phyloP scores from a whole-genome alignment of 129 eudicot species.

The Chrysanthemum makinoi region DNA sequence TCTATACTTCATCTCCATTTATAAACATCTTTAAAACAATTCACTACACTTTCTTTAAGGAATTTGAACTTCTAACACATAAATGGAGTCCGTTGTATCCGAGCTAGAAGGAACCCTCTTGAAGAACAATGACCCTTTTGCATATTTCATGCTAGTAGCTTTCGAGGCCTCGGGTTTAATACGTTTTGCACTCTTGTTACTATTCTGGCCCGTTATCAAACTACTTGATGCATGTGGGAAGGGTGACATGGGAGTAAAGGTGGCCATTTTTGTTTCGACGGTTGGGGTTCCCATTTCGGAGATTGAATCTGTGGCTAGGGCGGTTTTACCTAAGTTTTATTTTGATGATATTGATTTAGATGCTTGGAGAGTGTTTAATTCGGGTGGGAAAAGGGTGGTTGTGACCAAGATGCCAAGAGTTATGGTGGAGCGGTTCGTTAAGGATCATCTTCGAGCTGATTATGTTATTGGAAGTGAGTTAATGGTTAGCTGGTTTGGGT shows the following conservation, averaged over 20 bases:
- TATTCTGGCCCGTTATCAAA: slow-evolving; percentile 60
- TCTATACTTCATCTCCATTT: slow-evolving; percentile 10
- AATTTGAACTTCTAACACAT: too few relatives aligned
- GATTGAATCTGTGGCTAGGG: slow-evolving; percentile 76
- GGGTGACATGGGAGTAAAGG: slow-evolving; percentile 41
- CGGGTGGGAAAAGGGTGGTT: slow-evolving; percentile 54
- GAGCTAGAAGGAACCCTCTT: slow-evolving; percentile 76
- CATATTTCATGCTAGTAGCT: slow-evolving; percentile 81
- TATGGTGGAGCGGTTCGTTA: slow-evolving; percentile 77
- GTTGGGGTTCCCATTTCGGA: slow-evolving; percentile 60
- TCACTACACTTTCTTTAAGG: background rate
- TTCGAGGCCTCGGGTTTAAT: slow-evolving; percentile 78
- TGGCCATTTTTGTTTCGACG: slow-evolving; percentile 59
- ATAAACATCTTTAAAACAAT: background rate
- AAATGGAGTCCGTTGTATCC: slow-evolving; percentile 57
- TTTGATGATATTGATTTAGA: slow-evolving; percentile 66
- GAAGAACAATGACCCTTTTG: slow-evolving; percentile 54
- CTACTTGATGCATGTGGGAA: slow-evolving; percentile 37
- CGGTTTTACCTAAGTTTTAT: slow-evolving; percentile 80
- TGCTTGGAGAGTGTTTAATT: slow-evolving; percentile 66
- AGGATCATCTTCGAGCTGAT: slow-evolving; percentile 70
- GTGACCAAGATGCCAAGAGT: slow-evolving; percentile 67
- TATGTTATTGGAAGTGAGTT: slow-evolving; percentile 71
- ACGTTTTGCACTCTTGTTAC: slow-evolving; percentile 55
- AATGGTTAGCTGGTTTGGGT: slow-evolving; percentile 57